Conservation (phyloP, 176 grass and related monocot species). For the Lolium perenne region DNA sequence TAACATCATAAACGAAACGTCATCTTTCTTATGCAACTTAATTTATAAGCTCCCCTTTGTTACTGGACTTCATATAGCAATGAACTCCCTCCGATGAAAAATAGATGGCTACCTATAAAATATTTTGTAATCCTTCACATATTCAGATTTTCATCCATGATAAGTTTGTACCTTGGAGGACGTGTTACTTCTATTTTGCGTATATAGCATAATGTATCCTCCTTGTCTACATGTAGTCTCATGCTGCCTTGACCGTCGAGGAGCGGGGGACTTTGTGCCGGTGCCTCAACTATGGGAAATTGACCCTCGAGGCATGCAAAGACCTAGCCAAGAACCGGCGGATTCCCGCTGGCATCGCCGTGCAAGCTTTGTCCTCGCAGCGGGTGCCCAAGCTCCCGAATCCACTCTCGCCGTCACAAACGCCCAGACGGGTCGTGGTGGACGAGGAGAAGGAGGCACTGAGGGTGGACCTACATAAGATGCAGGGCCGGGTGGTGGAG, state of each 20-base stretch:
- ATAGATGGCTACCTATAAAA: no score
- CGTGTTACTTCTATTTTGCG: neutral
- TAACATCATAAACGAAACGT: no score
- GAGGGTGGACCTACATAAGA: constrained; percentile 67
- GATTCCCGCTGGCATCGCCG: constrained; percentile 74
- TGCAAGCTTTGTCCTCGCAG: constrained; percentile 83
- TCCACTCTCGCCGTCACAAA: constrained; percentile 6
- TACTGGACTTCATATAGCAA: no score
- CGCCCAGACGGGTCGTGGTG: constrained; percentile 43
- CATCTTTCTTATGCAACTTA: no score
- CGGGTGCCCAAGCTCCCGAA: constrained; percentile 53
- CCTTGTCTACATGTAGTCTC: constrained; percentile 55
- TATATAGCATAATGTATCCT: neutral
- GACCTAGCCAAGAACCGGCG: constrained; percentile 82
- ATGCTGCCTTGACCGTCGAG: constrained; percentile 53
- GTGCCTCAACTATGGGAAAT: constrained; percentile 95
- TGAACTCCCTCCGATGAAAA: no score
- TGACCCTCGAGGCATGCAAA: constrained; percentile 90
- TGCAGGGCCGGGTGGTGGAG: constrained; percentile 84
- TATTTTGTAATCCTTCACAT: no score
- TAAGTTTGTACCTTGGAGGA: no score
- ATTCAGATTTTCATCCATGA: no score
- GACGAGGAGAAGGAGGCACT: constrained; percentile 77
- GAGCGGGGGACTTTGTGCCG: constrained; percentile 73
- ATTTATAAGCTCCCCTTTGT: no score